A percentile compares a stretch with the other conserved stretches of the same genome.
Evolutionary conservation across 2,329 filamentous ascomycete species (phyloP).

Genomic region (Volutella citrinella): DNA sequence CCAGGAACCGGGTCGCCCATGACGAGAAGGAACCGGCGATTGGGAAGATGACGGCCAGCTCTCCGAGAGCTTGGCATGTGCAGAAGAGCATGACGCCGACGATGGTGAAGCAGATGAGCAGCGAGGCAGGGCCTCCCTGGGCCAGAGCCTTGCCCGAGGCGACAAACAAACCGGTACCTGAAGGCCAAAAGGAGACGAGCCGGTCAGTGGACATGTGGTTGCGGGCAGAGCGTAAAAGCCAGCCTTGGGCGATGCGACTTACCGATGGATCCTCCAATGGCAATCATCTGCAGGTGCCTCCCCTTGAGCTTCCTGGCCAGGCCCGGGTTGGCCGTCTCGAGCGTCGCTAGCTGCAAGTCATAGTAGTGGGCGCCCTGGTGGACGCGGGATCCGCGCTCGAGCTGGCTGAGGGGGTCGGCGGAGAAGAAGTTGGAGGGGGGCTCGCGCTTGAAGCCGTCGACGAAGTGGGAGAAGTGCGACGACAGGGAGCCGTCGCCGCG

Average conservation of each 20-base stretch:
- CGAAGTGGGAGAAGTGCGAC: slow-evolving; percentile 40
- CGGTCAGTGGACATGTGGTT: no score
- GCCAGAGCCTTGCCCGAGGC: slow-evolving; percentile 71
- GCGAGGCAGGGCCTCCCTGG: slow-evolving; percentile 71
- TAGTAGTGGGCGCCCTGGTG: slow-evolving; percentile 48
- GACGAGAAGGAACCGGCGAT: slow-evolving; percentile 90
- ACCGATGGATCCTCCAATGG: slow-evolving; percentile 89
- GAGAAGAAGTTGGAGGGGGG: slow-evolving; percentile 48
- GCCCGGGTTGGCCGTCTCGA: slow-evolving; percentile 73
- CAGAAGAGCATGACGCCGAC: slow-evolving; percentile 88
- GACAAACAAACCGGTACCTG: slow-evolving; percentile 82
- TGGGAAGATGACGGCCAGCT: slow-evolving; percentile 86
- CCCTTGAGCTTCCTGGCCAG: slow-evolving; percentile 76
- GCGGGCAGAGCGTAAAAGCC: slow-evolving; percentile 11
- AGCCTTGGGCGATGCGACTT: slow-evolving; percentile 18
- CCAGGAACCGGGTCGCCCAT: slow-evolving; percentile 87
- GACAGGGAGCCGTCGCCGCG: slow-evolving; percentile 38
- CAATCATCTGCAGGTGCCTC: slow-evolving; percentile 94
- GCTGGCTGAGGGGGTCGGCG: slow-evolving; percentile 37
- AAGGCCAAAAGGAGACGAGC: no score
- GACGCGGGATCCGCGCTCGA: slow-evolving; percentile 26
- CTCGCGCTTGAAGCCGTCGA: slow-evolving; percentile 64
- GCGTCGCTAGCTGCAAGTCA: slow-evolving; percentile 55
- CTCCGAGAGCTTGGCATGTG: slow-evolving; percentile 86
- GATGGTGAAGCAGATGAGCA: slow-evolving; percentile 74